Evolutionary conservation across 768 basidiomycete genomes (phyloP).

Genomic region (Lentinula aciculospora): DNA sequence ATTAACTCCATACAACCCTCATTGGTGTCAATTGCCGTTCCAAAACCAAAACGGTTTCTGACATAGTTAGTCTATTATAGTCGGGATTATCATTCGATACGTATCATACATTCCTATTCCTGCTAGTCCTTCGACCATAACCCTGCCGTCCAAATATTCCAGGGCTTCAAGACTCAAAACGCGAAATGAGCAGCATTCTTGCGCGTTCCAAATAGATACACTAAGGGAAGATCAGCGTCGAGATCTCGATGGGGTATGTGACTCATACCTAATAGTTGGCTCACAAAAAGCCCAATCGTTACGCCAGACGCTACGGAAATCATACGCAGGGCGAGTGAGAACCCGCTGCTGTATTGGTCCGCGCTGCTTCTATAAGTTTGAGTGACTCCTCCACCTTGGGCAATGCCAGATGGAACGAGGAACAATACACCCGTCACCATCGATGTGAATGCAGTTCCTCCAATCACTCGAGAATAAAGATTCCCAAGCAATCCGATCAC

Average conservation of each 20-base stretch:
- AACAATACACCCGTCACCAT: slow-evolving; percentile 96
- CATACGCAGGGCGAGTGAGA: slow-evolving; percentile 78
- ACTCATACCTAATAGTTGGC: slow-evolving; percentile 57
- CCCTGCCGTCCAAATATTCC: not conserved
- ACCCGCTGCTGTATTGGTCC: slow-evolving; percentile 70
- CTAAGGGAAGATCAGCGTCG: slow-evolving; percentile 16
- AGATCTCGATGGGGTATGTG: not conserved
- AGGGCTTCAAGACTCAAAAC: slow-evolving; percentile 37
- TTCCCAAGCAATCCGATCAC: slow-evolving; percentile 78
- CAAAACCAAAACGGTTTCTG: too few species aligned
- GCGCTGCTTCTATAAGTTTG: slow-evolving; percentile 55
- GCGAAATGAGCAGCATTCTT: slow-evolving; percentile 74
- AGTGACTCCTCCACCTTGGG: slow-evolving; percentile 66
- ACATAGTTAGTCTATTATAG: too few species aligned
- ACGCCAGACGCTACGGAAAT: slow-evolving; percentile 82
- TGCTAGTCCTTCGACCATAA: too few species aligned
- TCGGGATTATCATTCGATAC: too few species aligned
- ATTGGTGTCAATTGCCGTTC: too few species aligned
- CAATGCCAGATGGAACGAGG: slow-evolving; percentile 81
- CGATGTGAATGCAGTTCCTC: slow-evolving; percentile 81
- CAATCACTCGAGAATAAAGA: slow-evolving; percentile 67
- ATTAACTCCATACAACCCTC: too few species aligned
- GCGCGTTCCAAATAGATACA: slow-evolving; percentile 70
- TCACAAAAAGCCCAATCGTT: slow-evolving; percentile 78
- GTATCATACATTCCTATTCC: too few species aligned